A percentile compares a stretch with the other conserved stretches of the same genome.
Evolutionary conservation across 2,329 filamentous ascomycete genomes (phyloP).

Genomic region (Pyricularia sp.): DNA sequence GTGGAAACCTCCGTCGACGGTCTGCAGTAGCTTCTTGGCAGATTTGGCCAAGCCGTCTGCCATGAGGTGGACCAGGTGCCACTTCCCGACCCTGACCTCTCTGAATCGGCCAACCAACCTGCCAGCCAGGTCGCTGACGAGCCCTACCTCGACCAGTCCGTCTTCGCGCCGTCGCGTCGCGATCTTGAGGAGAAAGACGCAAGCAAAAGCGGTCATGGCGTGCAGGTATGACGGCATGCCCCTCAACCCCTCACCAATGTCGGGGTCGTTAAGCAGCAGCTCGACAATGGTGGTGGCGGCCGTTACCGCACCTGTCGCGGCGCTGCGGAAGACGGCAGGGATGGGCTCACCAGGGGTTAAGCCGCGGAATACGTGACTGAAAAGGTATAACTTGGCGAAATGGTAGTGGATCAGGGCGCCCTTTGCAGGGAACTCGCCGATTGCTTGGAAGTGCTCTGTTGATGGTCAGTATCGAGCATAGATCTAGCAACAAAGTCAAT

Average conservation of each 20-base stretch:
- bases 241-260: slow-evolving; percentile 20
- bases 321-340: slow-evolving; percentile 7
- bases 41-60: slow-evolving; percentile 30
- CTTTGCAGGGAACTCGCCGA: slow-evolving; percentile 22
- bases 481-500: neutral
- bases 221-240: slow-evolving; percentile 42
- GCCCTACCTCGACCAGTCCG: slow-evolving; percentile 25
- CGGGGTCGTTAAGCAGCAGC: slow-evolving; percentile 23
- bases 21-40: neutral
- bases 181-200: slow-evolving; percentile 40
- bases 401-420: slow-evolving; percentile 20
- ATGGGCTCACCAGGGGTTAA: slow-evolving; percentile 8
- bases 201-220: slow-evolving; percentile 43
- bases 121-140: slow-evolving; percentile 26
- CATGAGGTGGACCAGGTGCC: slow-evolving; percentile 36
- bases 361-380: slow-evolving; percentile 20
- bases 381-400: slow-evolving; percentile 22
- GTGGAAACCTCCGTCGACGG: neutral
- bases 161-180: slow-evolving; percentile 28
- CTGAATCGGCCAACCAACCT: slow-evolving; percentile 30
- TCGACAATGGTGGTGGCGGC: slow-evolving; percentile 28
- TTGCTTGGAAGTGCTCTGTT: slow-evolving; percentile 21
- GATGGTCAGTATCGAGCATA: neutral
- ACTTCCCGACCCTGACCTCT: slow-evolving; percentile 28
- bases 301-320: slow-evolving; percentile 9